Evolutionary conservation across 2,329 filamentous ascomycete species (phyloP).

Genomic region (Sodiomyces alkalinus): DNA sequence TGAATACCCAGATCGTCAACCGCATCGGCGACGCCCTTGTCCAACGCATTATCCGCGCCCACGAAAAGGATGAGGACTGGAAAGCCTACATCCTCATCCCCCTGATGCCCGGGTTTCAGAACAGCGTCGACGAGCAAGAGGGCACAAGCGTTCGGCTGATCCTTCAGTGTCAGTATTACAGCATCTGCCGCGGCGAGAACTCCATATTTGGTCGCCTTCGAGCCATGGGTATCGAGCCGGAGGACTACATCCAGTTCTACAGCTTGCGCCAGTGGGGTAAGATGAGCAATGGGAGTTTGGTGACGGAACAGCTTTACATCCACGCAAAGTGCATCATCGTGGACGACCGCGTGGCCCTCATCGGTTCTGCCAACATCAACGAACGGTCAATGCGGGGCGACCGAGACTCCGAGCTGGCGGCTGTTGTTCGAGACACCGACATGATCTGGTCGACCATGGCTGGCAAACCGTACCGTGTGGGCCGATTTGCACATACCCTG

Average conservation of each 20-base stretch:
- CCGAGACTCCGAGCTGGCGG: constrained; percentile 82
- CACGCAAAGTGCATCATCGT: constrained; percentile 96
- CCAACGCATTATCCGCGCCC: constrained; percentile 74
- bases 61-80: constrained; percentile 78
- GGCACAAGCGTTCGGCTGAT: constrained; percentile 90
- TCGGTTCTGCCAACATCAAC: constrained; percentile 97
- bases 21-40: constrained; percentile 89
- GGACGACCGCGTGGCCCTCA: constrained; percentile 83
- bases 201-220: constrained; percentile 83
- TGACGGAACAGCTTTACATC: constrained; percentile 95
- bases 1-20: constrained; percentile 79
- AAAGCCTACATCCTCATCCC: constrained; percentile 81
- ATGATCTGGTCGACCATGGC: constrained; percentile 89
- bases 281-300: constrained; percentile 70
- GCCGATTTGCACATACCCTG: constrained; percentile 81
- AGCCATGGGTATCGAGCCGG: constrained; percentile 70
- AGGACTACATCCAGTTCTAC: constrained; percentile 93
- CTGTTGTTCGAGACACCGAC: constrained; percentile 81
- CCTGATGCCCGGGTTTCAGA: constrained; percentile 96
- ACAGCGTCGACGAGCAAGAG: constrained; percentile 85
- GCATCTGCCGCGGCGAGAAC: constrained; percentile 81
- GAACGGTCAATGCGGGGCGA: constrained; percentile 89
- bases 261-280: constrained; percentile 84
- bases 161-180: constrained; percentile 92
- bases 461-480: constrained; percentile 76